Evolutionary conservation across 345 rosid genomes (phyloP), one percentile per base, ranked within the genome.

Genomic region (Physaria fendleri): DNA sequence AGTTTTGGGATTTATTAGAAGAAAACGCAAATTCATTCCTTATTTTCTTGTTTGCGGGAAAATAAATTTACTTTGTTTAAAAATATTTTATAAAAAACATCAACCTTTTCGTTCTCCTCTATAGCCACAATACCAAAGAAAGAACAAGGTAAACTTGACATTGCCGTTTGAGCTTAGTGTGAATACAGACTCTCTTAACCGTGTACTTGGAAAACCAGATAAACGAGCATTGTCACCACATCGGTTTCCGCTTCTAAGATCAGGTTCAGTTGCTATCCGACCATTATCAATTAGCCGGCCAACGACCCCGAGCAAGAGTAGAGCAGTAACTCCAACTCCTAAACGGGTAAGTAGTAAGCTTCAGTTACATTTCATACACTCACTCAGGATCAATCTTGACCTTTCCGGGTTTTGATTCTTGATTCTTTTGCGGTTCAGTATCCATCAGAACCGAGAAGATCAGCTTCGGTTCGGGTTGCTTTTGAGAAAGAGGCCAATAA

Each of bases 401-500:
- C 29, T 53, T 33, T 6, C 29, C 34, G 0, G 17, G 58, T 57
- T 47, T 38, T 47, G 44, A 29, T 58, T 49, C 29, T 67, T 16
- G 52, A 3, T 4, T 32, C 25, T 15, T 32, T 25, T 44, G 3
- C 2, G 22, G 66, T 12, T 51, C 80, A 90, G 97, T 91, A 82
- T 60, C 95, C 88, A 3, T 88, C 90, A 6, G 96, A 91, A 71
- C 95, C 96, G 5, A 77, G 85, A 47, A 85, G 85, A 74, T 91
- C 94, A 0, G 77, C 82, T 59, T 87, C 95, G 2, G 85, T 83
- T 84, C 80, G 83, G 0, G 55, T 76, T 53, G 87, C 73, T 4
- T 65, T 85, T 0, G 95, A 81, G 49, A 79, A 75, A 80, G 88
- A 81, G 43, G 74, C 59, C 18, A 45, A 66, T 4, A 82, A 73